Evolutionary conservation across 148 eudicot genomes (phyloP).

Genomic region (Diospyros lotus): DNA sequence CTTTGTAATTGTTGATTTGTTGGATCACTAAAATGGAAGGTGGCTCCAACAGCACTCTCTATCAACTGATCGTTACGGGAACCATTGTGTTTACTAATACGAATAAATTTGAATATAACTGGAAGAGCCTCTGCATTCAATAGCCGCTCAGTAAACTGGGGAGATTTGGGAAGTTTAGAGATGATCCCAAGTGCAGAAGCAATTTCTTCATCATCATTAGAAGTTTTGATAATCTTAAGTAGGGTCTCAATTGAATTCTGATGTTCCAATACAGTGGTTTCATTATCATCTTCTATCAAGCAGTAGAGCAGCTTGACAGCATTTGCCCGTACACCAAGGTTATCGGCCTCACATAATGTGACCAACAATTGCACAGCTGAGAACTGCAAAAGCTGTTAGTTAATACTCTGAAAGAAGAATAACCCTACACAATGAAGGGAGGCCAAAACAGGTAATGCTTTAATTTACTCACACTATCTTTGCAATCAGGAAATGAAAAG

Average conservation of each 20-base stretch:
- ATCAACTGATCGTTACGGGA: constrained; percentile 19
- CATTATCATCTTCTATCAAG: constrained; percentile 34
- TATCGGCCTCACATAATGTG: constrained; percentile 27
- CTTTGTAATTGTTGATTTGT: constrained; percentile 24
- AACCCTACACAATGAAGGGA: neutral
- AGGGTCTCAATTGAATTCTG: constrained; percentile 24
- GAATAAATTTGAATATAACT: constrained; percentile 14
- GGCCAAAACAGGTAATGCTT: neutral
- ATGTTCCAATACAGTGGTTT: constrained; percentile 19
- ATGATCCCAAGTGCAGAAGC: constrained; percentile 33
- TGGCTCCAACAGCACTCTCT: constrained; percentile 31
- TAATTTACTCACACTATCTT: neutral
- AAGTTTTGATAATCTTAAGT: constrained; percentile 27
- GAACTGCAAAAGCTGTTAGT: constrained; percentile 19
- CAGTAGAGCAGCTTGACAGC: constrained; percentile 33
- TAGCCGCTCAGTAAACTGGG: constrained; percentile 26
- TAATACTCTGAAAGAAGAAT: neutral
- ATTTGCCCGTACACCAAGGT: constrained; percentile 26
- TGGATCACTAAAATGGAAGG: constrained; percentile 27
- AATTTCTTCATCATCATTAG: constrained; percentile 30
- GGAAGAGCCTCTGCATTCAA: constrained; percentile 26
- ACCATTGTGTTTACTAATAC: constrained; percentile 11
- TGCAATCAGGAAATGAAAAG: neutral
- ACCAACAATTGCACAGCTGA: constrained; percentile 28
- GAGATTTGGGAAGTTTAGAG: constrained; percentile 25